phyloP scores from a whole-genome alignment of 225 moss, liverwort and hornwort genomes.

The Pleurozium schreberi region DNA sequence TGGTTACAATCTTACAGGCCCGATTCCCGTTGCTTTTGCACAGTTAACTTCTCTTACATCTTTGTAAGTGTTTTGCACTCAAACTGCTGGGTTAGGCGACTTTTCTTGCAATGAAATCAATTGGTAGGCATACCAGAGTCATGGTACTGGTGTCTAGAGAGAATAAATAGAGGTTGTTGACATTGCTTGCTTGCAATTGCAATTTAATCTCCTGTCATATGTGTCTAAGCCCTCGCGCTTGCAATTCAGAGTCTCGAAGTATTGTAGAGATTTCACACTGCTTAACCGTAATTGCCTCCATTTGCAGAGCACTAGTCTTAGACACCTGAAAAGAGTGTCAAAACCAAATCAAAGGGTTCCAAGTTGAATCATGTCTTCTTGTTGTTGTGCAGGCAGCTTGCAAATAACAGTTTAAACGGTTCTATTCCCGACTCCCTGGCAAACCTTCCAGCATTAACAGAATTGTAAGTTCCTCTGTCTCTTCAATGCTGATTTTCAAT shows the following conservation, averaged over 20 bases:
- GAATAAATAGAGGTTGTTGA: background rate
- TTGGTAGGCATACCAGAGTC: background rate
- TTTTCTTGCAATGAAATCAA: background rate
- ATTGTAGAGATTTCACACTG: background rate
- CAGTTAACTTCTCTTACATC: constrained; percentile 7
- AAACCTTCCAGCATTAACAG: background rate
- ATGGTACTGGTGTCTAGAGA: background rate
- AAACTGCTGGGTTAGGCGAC: background rate
- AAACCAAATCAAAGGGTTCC: background rate
- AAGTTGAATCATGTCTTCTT: background rate
- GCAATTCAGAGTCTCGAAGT: background rate
- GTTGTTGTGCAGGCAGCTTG: background rate
- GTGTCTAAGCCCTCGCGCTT: background rate
- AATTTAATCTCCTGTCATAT: background rate
- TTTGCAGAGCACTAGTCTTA: background rate
- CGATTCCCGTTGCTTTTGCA: background rate
- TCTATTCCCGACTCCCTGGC: constrained; percentile 6
- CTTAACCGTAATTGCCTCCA: background rate
- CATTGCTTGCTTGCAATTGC: background rate
- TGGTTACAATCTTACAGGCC: background rate
- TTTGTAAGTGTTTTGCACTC: constrained; percentile 7
- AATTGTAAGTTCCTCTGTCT: background rate
- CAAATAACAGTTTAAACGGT: background rate
- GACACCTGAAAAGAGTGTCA: background rate
- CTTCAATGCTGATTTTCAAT: background rate